Conservation (phyloP, 2,329 filamentous ascomycete species). For the Beauveria varroae region DNA sequence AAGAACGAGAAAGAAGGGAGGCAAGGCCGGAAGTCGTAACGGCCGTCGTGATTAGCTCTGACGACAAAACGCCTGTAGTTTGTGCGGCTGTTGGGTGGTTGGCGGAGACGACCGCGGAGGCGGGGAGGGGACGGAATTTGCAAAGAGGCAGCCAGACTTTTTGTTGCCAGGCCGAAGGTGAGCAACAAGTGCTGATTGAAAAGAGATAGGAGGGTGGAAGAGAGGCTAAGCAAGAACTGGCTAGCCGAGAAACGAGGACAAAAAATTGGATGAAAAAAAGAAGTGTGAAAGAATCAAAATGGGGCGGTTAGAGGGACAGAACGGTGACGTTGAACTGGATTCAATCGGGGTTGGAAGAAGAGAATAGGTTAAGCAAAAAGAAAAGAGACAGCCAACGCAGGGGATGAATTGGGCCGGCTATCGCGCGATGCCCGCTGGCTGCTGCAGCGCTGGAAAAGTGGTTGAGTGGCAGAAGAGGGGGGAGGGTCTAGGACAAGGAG, state of each 20-base stretch:
- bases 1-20: neutral
- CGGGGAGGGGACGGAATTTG: neutral
- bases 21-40: neutral
- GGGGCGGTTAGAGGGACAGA: neutral
- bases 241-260: neutral
- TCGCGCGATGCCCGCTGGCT: conserved; percentile 6
- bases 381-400: neutral
- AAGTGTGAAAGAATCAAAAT: neutral
- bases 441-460: neutral
- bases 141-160: neutral
- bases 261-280: neutral
- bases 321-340: neutral
- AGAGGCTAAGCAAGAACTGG: neutral
- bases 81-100: neutral
- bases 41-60: neutral
- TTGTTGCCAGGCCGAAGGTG: neutral
- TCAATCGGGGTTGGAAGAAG: neutral
- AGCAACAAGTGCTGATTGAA: neutral
- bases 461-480: neutral
- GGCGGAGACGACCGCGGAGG: conserved; percentile 2
- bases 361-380: neutral
- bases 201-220: neutral
- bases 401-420: neutral
- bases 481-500: neutral
- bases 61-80: neutral